Base-by-base conservation (phyloP, 176 grass and related monocot species). In the Ananas comosus region DNA sequence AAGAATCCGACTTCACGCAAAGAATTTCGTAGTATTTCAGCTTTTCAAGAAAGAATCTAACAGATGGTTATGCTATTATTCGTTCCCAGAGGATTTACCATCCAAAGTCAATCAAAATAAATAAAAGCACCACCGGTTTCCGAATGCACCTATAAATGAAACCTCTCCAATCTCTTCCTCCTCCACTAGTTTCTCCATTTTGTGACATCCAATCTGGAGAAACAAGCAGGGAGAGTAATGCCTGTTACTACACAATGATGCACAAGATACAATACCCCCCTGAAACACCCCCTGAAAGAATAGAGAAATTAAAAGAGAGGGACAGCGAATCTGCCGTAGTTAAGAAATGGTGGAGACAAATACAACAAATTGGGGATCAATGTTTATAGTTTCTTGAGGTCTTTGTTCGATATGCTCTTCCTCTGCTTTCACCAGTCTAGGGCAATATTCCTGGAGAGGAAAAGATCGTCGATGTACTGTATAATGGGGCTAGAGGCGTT, bases 401-500 rank as follows among this genome's bases (percentile, higher is more conserved):
- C 33, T 42, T 42, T 42, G 33, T 42, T 42, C 33, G 56, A 61
- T 1, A 67, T 49, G 33, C 29, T n/a, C 29, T 9, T 67, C 16
- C 3, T 48, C 28, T 49, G 24, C 59, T 66, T 71, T 99, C 82
- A 99, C 95, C 95, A 99, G 76, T 99, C 95, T 80, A 99, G 67
- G 48, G 48, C 79, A 82, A 99, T 97, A 48, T 86, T 91, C 71
- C 87, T 86, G 27, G 90, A 93, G 52, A 99, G 79, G 78, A 90
- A 99, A 80, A 99, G 87, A 72, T 86, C 83, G 67, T 99, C 90
- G 51, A 99, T 99, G 83, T 99, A 91, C 47, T 82, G 73, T 86
- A 99, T 93, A 51, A 97, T 80, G 3, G 86, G 94, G 69, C 77
- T 85, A 50, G 81, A 92, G 23, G 89, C 86, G 2, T 97, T 69